These are phyloP conservation scores for Castanea mollissima DNA, from an alignment of 306 rosid species.

Conservation along the genomic window DNA sequence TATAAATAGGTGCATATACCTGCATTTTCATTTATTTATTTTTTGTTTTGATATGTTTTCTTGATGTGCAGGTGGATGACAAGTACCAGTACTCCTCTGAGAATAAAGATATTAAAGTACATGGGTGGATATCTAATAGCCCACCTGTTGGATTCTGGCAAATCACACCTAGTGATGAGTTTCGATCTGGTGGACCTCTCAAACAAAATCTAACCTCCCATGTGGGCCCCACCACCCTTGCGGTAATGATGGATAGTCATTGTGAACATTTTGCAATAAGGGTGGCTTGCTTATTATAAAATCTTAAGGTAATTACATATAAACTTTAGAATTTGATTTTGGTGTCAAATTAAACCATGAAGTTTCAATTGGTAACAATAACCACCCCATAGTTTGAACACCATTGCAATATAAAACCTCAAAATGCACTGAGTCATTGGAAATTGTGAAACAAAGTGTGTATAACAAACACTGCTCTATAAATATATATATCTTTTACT, in stretches of 20 bases:
- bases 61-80: conserved; percentile 74
- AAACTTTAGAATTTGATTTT: too few relatives aligned
- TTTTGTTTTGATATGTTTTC: conserved; percentile 25
- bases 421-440: too few relatives aligned
- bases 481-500: too few relatives aligned
- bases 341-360: too few relatives aligned
- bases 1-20: conserved; percentile 8
- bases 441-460: too few relatives aligned
- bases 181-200: conserved; percentile 82
- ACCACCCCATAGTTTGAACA: too few relatives aligned
- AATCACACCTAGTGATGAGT: conserved; percentile 71
- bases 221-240: conserved; percentile 82
- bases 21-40: not conserved
- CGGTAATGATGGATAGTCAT: conserved; percentile 50
- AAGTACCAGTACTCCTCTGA: conserved; percentile 91
- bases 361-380: too few relatives aligned
- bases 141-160: conserved; percentile 73
- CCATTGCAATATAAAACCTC: too few relatives aligned
- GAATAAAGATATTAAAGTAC: conserved; percentile 76
- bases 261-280: conserved; percentile 9
- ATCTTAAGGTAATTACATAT: too few relatives aligned
- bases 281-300: not conserved
- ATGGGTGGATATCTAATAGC: conserved; percentile 78
- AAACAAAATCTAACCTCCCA: conserved; percentile 84
- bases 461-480: too few relatives aligned